Percentiles rank a stretch among this genome's conserved stretches.
phyloP scores from a whole-genome alignment of 2,329 filamentous ascomycete species.

The Pseudofabraea citricarpa region DNA sequence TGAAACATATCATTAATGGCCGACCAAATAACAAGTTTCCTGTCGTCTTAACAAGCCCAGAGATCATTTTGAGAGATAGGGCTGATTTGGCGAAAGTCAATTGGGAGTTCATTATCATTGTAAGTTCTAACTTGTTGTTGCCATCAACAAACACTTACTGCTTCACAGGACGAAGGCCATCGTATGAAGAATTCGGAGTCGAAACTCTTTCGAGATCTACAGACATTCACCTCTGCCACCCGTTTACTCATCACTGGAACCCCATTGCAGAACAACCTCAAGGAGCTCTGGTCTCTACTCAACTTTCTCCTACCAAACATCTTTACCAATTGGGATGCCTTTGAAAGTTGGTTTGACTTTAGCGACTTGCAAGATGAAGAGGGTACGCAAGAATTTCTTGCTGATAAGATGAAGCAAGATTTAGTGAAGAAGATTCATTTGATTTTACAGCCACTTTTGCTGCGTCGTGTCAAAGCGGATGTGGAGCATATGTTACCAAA shows the following conservation, averaged over 20 bases:
- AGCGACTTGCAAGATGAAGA: constrained; percentile 83
- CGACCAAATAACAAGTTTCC: constrained; percentile 67
- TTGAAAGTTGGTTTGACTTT: constrained; percentile 97
- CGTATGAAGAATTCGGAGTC: constrained; percentile 97
- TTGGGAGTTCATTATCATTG: constrained; percentile 97
- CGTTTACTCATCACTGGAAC: constrained; percentile 91
- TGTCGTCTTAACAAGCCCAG: constrained; percentile 90
- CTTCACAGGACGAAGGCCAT: constrained; percentile 78
- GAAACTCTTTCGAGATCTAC: constrained; percentile 80
- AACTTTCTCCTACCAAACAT: constrained; percentile 91
- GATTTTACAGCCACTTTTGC: constrained; percentile 84
- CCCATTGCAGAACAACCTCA: constrained; percentile 90
- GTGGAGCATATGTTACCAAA: constrained; percentile 89
- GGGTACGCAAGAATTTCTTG: constrained; percentile 71
- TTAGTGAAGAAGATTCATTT: constrained; percentile 86
- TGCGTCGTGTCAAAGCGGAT: constrained; percentile 87
- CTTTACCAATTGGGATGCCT: constrained; percentile 88
- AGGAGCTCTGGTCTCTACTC: constrained; percentile 89
- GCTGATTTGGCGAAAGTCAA: constrained; percentile 76
- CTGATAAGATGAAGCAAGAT: constrained; percentile 71
- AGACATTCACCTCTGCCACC: constrained; percentile 85
- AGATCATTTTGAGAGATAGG: constrained; percentile 90
- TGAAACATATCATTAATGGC: constrained; percentile 59
- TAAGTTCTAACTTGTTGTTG: constrained; percentile 32
- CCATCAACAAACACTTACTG: too few species aligned